phyloP scores from a whole-genome alignment of 1,284 basidiomycete genomes.

The Volvariella volvacea region DNA sequence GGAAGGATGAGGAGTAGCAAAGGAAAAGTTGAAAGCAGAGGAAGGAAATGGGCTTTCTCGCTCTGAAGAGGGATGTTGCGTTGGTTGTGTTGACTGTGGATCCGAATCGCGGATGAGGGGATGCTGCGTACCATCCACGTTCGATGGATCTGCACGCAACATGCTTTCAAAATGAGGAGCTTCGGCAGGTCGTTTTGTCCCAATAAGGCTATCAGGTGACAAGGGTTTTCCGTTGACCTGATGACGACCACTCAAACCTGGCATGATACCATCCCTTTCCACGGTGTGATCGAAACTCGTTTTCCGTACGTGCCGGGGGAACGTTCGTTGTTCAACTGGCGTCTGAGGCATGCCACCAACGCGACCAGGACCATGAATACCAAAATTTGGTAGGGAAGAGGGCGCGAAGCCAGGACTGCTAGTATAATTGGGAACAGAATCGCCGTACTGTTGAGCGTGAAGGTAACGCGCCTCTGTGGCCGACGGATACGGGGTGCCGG shows the following conservation, averaged over 20 bases:
- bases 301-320: slow-evolving; percentile 81
- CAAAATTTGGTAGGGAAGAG: slow-evolving; percentile 59
- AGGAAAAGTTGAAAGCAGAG: slow-evolving; percentile 73
- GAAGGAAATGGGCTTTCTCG: slow-evolving; percentile 59
- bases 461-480: slow-evolving; percentile 27
- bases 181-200: slow-evolving; percentile 71
- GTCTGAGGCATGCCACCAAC: slow-evolving; percentile 9
- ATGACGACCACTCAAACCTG: slow-evolving; percentile 58
- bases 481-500: slow-evolving; percentile 21
- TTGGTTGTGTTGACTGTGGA: slow-evolving; percentile 12
- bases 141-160: slow-evolving; percentile 69
- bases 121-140: slow-evolving; percentile 31
- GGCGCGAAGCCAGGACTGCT: slow-evolving; percentile 55
- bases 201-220: slow-evolving; percentile 52
- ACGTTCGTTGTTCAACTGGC: slow-evolving; percentile 45
- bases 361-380: slow-evolving; percentile 49
- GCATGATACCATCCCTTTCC: slow-evolving; percentile 54
- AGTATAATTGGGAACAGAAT: slow-evolving; percentile 37
- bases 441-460: slow-evolving; percentile 29
- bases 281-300: slow-evolving; percentile 91
- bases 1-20: slow-evolving; percentile 26
- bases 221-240: slow-evolving; percentile 73
- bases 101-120: slow-evolving; percentile 20
- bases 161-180: slow-evolving; percentile 69
- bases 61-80: slow-evolving; percentile 15